Evolutionary conservation across 176 grass and related monocot species (phyloP), one percentile per base, ranked within the genome.

Genomic region (Carex myosuroides): DNA sequence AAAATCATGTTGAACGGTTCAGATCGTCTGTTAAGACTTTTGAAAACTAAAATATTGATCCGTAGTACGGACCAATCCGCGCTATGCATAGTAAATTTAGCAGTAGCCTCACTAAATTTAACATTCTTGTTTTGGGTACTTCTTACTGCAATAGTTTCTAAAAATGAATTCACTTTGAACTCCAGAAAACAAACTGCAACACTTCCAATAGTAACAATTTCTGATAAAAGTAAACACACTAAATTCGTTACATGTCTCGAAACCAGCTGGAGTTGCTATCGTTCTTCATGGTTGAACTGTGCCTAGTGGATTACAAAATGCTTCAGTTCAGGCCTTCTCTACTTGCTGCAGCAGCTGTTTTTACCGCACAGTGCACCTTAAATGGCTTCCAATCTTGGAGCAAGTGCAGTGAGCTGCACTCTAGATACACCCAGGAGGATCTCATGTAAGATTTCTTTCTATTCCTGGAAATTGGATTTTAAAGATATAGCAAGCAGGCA

Each of bases 201-300:
- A 44, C 41, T 44, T 8, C 41, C 41, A 44, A 6, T 3, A 44
- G 41, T 44, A 44, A 6, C 5, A 44, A 44, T 44, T 44, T 44
- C 41, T 39, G 37, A 39, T 44, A 42, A 42, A 8, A 42, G 5
- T 42, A 42, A 42, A 42, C 6, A 44, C 41, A 44, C 41, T 44
- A 44, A 44, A 44, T 44, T 44, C 61, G 13, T 30, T 74, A 1
- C 46, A 60, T 79, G 22, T 63, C 80, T 73, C 12, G 54, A 26
- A 24, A 11, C 10, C 50, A 98, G 95, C 65, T 93, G 13, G 91
- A 98, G 69, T 86, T 98, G 58, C 87, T 98, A 3, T 90, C 92
- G 0, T 98, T 87, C 89, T 98, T 93, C 82, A 85, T 98, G 13
- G 79, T 94, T 14, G 95, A 98, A 89, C 87, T 98, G 24, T 91